These are phyloP conservation scores for Nothopassalora personata DNA, from an alignment of 2,329 filamentous ascomycete species.

Conservation along the genomic window DNA sequence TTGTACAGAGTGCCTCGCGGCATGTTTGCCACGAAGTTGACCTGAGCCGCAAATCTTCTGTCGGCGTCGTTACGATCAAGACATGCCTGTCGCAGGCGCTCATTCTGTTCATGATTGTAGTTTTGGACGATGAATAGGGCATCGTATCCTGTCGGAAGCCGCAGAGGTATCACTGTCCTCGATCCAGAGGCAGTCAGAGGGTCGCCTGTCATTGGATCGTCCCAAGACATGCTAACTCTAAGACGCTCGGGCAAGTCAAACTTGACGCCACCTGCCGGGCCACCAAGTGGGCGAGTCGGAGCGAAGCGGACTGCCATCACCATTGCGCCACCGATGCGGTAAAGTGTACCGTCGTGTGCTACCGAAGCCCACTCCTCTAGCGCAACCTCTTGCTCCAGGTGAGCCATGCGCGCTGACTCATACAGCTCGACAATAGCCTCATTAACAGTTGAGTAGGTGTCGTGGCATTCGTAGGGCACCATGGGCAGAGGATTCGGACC, in stretches of 20 bases:
- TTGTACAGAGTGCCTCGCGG: slow-evolving; percentile 2
- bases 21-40: slow-evolving; percentile 4
- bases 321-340: slow-evolving; percentile 10
- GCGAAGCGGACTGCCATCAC: slow-evolving; percentile 16
- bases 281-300: slow-evolving; percentile 8
- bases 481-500: slow-evolving; percentile 10
- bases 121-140: slow-evolving; percentile 10
- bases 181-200: neutral
- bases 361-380: slow-evolving; percentile 14
- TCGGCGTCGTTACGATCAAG: neutral
- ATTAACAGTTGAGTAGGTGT: slow-evolving; percentile 8
- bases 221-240: neutral
- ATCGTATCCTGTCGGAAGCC: slow-evolving; percentile 5
- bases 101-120: neutral
- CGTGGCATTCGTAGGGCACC: slow-evolving; percentile 8
- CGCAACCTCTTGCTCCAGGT: slow-evolving; percentile 11
- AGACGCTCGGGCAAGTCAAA: slow-evolving; percentile 17
- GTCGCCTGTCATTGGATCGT: neutral
- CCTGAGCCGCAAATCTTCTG: neutral
- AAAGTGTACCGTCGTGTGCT: slow-evolving; percentile 10
- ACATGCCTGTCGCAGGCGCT: slow-evolving; percentile 1
- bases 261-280: slow-evolving; percentile 45
- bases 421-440: slow-evolving; percentile 14
- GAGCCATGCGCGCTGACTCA: slow-evolving; percentile 10
- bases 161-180: neutral